Evolutionary conservation across 2,329 filamentous ascomycete genomes (phyloP), one percentile per base, ranked within the genome.

Genomic region (Akanthomyces muscarius): DNA sequence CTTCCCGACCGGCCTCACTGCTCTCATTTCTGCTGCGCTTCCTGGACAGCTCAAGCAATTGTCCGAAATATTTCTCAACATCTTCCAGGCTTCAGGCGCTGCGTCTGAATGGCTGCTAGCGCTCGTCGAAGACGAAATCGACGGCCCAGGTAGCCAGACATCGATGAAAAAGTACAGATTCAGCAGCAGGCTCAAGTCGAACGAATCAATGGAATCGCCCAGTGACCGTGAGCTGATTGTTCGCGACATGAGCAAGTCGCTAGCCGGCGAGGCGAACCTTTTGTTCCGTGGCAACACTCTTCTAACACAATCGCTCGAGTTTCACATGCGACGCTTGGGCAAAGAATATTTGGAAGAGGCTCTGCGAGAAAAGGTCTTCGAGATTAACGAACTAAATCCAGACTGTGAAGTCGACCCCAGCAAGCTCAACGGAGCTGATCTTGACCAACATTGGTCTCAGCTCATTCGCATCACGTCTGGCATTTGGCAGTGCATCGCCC

Each of bases 391-490:
- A 68, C 86, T 89, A 66, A 92, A 98, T 71, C 89, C 90, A 0
- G 90, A 97, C 69, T 98, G 94, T 74, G 95, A 99, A 74, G 93
- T 99, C 10, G 95, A 99, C 71, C 94, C 95, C 1, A 92, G 91
- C 75, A 88, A 89, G 64, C 81, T 96, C 38, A 75, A 76, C n/a
- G 72, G 75, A 10, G 87, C 92, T 30, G 92, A 96, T 68, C 77
- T 97, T 2, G 85, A 91, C 45, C 86, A 89, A 65, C 95, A 97
- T 69, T 97, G 94, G 93, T 81, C 83, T 64, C 84, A 87, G 50
- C 80, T 98, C 33, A 86, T 93, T 63, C 81, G 85, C 44, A 81
- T 92, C 51, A 97, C 92, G 1, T 91, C 87, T 14, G 89, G 91
- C 65, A 83, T 97, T 5, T 98, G 94, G 94, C 87, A 89, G 63